Base-by-base conservation (phyloP, 1,284 basidiomycete species). In the Spongispora temasekensis region DNA sequence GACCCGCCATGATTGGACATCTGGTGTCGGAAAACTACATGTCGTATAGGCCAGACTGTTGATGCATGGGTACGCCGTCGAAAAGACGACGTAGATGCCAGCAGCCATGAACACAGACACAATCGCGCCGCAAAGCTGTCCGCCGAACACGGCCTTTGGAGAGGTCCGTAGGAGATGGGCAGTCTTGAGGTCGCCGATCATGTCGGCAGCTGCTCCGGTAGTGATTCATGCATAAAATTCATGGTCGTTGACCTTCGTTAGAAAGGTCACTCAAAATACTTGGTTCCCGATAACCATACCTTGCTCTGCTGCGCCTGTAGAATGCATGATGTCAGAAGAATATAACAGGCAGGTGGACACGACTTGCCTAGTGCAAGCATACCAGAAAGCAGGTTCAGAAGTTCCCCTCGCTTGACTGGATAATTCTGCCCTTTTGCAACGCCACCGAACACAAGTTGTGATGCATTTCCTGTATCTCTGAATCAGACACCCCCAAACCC, bases 181-280 rank as follows among this genome's bases (percentile, higher is more conserved):
- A 9, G 89, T 88, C 77, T 90, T 89, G 66, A 90, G 75, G 67
- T 91, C 89, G 61, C 87, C 84, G 61, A 86, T 85, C 88, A 90
- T 90, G 71, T 91, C 89, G 55, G 82, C 75, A 25, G 85, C 78
- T 70, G 57, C 55, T 23, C 21, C 34, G 3, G 32, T 21, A n/a
- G n/a, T n/a, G n/a, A n/a, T n/a, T n/a, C n/a, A n/a, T n/a, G n/a
- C n/a, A n/a, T n/a, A n/a, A n/a, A n/a, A n/a, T n/a, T n/a, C n/a
- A n/a, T n/a, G n/a, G n/a, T n/a, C n/a, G n/a, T n/a, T n/a, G n/a
- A n/a, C n/a, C n/a, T n/a, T n/a, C n/a, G 31, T 34, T 37, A 10
- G 19, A 27, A 64, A 10, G 19, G 31, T 28, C 27, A 50, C 34
- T 40, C 50, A n/a, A n/a, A n/a, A n/a, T n/a, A n/a, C n/a, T n/a